These are phyloP conservation scores for Russula vinacea DNA, from an alignment of 768 basidiomycete species.

Conservation along the genomic window DNA sequence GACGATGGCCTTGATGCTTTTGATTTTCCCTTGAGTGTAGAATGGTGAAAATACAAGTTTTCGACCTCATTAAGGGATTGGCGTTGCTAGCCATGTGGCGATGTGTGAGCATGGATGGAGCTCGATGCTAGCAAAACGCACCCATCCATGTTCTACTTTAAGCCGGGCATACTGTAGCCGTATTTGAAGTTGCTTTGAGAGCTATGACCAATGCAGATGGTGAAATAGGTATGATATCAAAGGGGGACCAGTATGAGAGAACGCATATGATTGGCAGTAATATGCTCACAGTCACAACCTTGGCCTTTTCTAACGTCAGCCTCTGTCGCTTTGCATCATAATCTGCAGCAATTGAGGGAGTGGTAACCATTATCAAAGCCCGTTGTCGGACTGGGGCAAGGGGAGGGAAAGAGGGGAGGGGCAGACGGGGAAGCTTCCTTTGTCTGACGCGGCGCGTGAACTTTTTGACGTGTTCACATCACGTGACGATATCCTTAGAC, in stretches of 20 bases:
- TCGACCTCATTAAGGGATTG: constrained; percentile 77
- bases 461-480: constrained; percentile 29
- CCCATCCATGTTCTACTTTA: constrained; percentile 79
- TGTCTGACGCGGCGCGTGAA: constrained; percentile 22
- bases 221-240: not conserved
- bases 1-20: constrained; percentile 33
- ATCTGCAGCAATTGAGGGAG: constrained; percentile 9
- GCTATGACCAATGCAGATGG: constrained; percentile 38
- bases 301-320: constrained; percentile 50
- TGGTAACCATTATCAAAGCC: constrained; percentile 22
- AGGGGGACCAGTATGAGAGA: not conserved
- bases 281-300: constrained; percentile 51
- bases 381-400: not conserved
- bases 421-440: not conserved
- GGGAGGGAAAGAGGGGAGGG: not conserved
- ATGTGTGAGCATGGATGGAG: constrained; percentile 8
- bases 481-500: constrained; percentile 15
- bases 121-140: constrained; percentile 37
- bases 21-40: constrained; percentile 41
- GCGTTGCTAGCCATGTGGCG: constrained; percentile 50
- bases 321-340: constrained; percentile 43
- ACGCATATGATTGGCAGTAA: not conserved
- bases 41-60: constrained; percentile 74
- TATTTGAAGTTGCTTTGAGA: constrained; percentile 68
- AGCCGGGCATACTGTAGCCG: constrained; percentile 70